A percentile compares a stretch with the other conserved stretches of the same genome.
phyloP scores from a whole-genome alignment of 176 grass and related monocot species.

The Carex parvula region DNA sequence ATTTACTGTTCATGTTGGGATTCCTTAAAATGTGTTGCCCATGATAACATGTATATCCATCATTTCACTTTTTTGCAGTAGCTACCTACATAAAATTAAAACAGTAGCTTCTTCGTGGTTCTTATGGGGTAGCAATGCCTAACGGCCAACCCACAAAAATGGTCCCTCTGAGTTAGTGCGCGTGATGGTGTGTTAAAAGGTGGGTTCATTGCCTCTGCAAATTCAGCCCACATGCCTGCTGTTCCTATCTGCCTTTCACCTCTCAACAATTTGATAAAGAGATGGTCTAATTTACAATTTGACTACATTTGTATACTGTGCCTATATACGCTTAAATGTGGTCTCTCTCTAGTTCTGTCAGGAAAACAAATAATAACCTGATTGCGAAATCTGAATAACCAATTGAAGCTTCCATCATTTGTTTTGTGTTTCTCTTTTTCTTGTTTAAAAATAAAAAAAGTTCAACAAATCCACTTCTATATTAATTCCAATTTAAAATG shows the following conservation, averaged over 20 bases:
- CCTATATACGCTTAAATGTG: neutral
- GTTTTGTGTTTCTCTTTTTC: neutral
- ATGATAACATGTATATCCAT: neutral
- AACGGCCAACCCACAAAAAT: slow-evolving; percentile 6
- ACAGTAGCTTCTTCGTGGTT: neutral
- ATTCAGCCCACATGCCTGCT: slow-evolving; percentile 5
- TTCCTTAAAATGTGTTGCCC: neutral
- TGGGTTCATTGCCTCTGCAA: slow-evolving; percentile 6
- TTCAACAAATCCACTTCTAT: slow-evolving; percentile 1
- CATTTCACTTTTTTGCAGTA: neutral
- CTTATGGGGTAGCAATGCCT: slow-evolving; percentile 15
- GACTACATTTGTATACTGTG: neutral
- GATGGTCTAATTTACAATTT: neutral
- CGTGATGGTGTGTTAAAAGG: neutral
- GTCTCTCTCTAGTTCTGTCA: neutral
- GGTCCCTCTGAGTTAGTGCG: neutral
- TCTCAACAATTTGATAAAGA: neutral
- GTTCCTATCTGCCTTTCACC: neutral
- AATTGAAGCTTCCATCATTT: no score
- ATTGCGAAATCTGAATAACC: no score
- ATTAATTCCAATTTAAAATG: neutral
- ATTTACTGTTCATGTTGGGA: neutral
- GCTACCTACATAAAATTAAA: neutral
- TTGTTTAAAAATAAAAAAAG: neutral
- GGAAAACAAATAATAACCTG: no score